Evolutionary conservation across 306 rosid genomes (phyloP), one percentile per base, ranked within the genome.

Genomic region (Rosa persica): DNA sequence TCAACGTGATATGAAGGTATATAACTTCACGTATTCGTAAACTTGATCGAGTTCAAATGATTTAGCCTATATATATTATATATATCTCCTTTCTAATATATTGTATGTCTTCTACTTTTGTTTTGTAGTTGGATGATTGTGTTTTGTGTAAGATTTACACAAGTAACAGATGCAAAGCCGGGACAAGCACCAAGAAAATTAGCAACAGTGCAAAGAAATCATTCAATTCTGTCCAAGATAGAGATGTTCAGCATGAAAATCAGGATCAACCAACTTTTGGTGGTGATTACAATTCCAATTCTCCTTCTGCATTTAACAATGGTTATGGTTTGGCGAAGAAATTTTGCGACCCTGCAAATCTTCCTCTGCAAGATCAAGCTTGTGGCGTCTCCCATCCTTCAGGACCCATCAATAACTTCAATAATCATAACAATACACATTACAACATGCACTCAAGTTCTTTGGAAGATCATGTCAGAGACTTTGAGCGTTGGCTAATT

Each of bases 81-180:
- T n/a, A 52, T 42, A 0, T 52, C 3, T 52, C 8, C 60, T 11
- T 20, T 54, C 60, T 54, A 52, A 54, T 20, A 57, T 57, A 55
- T 20, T 42, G 12, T 57, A n/a, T n/a, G 12, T 57, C 2, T 55
- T 19, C 60, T 40, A 15, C 57, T 5, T 1, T 20, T 54, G 23
- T 7, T 54, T 44, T 30, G 74, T 15, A 44, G 74, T 46, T 70
- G 10, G 74, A 70, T 46, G 39, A 70, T 22, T 69, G 73, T 70
- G 57, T 70, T 44, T 25, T 70, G 57, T 44, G 55, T 25, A 70
- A 70, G 40, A 70, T 23, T 44, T 70, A 44, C 40, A 44, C 30
- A 46, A 70, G 36, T 7, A 22, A 13, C 39, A 70, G 27, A 22
- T 22, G 64, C 64, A 57, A 57, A 34, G 34, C 12, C 15, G 62